Base-by-base conservation (phyloP, 2,329 filamentous ascomycete species). In the Leptographium radiaticola region DNA sequence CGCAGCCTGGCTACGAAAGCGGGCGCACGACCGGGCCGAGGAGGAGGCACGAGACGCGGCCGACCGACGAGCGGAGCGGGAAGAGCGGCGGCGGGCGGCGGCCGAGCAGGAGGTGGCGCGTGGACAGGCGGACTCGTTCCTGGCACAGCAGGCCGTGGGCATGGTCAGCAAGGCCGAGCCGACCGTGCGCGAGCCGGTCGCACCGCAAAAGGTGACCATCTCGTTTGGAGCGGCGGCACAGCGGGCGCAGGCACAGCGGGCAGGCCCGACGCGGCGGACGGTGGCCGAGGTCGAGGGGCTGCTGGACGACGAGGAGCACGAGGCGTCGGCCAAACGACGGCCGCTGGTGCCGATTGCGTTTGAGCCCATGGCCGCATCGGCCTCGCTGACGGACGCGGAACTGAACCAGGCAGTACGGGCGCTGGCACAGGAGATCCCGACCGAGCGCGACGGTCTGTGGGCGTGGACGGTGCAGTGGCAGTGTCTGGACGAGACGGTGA, bases 401-500 rank as follows among this genome's bases (percentile, higher is more conserved):
- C 80, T 91, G 40, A 83, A 85, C 47, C 83, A 89, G 64, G 88
- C 89, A 0, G 85, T 89, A 20, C 79, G 85, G 59, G 81, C 89
- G 52, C 75, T 98, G 53, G 93, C 91, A 0, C 81, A 85, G 53
- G 89, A 96, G 66, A 97, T 98, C 59, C 93, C 93, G 0, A 85
- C 83, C 15, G 86, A 93, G 64, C 88, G 86, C 66, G 82, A 86
- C 3, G 89, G 87, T 0, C 75, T 98, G 4, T 98, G 91, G 88
- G 79, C 77, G n/a, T 97, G 89, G 88, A 73, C 85, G 18, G 82
- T 98, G 66, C 87, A 90, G 62, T 98, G 93, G 93, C 86, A 94
- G 51, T 88, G 83, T 68, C 77, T 98, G 66, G 87, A 94, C 65
- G 85, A 93, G 57, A 75, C 77, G 16, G 78, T 93, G 44, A 81